Conservation (phyloP, 2,329 filamentous ascomycete genomes). For the Fusarium palustre region DNA sequence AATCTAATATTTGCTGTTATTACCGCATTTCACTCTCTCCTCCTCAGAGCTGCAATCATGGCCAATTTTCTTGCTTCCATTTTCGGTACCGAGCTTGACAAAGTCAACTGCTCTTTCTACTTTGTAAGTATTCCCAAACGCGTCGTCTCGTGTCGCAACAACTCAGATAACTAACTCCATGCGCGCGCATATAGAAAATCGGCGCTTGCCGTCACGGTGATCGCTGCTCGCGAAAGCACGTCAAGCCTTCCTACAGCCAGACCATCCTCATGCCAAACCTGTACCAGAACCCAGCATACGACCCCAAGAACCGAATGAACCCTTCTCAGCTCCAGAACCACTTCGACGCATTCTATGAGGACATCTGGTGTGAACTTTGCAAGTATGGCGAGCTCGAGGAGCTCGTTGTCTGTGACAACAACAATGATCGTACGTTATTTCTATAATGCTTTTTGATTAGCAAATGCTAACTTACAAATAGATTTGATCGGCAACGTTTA, state of each 20-base stretch:
- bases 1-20: conserved; percentile 11
- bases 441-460: not conserved
- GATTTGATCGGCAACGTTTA: conserved; percentile 99
- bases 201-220: conserved; percentile 98
- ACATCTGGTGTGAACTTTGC: conserved; percentile 99
- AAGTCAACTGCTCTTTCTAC: conserved; percentile 99
- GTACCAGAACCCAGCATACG: conserved; percentile 98
- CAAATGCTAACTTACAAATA: conserved; percentile 52
- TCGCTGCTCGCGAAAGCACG: conserved; percentile 97
- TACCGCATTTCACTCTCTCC: conserved; percentile 6
- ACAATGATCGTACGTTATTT: conserved; percentile 85
- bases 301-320: conserved; percentile 97
- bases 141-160: conserved; percentile 25
- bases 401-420: conserved; percentile 98
- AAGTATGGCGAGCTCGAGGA: conserved; percentile 98
- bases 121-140: conserved; percentile 52
- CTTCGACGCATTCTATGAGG: conserved; percentile 99
- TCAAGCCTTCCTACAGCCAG: conserved; percentile 98
- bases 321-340: conserved; percentile 96
- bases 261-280: conserved; percentile 98
- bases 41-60: conserved; percentile 64
- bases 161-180: conserved; percentile 28
- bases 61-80: conserved; percentile 99
- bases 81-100: conserved; percentile 99
- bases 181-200: conserved; percentile 80